Conservation (phyloP, 1,284 basidiomycete genomes). For the Ganoderma sinense region DNA sequence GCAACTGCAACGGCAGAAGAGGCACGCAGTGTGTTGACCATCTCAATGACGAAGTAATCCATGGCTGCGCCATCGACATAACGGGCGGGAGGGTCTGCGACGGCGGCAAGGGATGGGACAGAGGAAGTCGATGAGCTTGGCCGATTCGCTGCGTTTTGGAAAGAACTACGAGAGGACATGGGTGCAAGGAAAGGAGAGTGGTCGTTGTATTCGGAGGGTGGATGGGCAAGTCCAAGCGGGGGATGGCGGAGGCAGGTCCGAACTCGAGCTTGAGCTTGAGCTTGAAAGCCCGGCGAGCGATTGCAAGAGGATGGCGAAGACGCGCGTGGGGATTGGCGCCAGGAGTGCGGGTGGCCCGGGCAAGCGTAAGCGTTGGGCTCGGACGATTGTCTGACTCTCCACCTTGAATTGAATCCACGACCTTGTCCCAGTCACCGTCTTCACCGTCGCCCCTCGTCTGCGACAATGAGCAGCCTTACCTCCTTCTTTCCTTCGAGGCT, state of each 20-base stretch:
- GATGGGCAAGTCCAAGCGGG: neutral
- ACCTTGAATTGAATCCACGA: neutral
- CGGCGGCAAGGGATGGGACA: constrained; percentile 50
- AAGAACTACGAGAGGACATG: constrained; percentile 45
- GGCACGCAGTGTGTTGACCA: constrained; percentile 73
- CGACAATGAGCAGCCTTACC: constrained; percentile 52
- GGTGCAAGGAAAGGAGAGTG: neutral
- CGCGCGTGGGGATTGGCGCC: too few relatives aligned
- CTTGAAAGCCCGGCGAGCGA: too few relatives aligned
- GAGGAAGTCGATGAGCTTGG: constrained; percentile 42
- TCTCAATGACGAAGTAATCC: constrained; percentile 87
- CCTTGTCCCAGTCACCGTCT: neutral
- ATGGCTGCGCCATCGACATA: constrained; percentile 80
- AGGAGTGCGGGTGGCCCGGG: too few relatives aligned
- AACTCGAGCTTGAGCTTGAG: too few relatives aligned
- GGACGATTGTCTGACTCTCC: too few relatives aligned
- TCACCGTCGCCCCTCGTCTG: constrained; percentile 4
- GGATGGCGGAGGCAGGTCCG: too few relatives aligned
- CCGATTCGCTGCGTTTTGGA: constrained; percentile 39
- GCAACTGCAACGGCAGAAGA: constrained; percentile 76
- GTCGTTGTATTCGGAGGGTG: neutral
- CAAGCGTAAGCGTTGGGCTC: constrained; percentile 1
- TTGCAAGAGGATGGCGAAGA: too few relatives aligned
- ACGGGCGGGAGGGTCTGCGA: constrained; percentile 67
- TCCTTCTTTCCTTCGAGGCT: constrained; percentile 58